Evolutionary conservation across 441 rosid genomes (phyloP).

Genomic region (Eruca vesicaria): DNA sequence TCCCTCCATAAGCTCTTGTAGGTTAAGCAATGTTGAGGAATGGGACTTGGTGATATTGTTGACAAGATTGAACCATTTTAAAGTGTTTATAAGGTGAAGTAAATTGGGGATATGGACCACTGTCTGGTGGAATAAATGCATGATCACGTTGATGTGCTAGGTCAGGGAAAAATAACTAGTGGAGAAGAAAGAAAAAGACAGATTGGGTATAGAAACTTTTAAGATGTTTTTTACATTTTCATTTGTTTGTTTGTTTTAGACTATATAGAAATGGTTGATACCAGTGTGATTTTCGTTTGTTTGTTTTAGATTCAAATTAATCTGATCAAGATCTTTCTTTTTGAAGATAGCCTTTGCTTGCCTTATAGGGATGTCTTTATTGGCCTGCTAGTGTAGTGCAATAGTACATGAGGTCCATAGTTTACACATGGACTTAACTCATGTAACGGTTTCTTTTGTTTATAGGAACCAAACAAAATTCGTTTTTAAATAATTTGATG

Average conservation of each 20-base stretch:
- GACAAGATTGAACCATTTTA: conserved; percentile 3
- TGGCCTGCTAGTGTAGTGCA: conserved; percentile 5
- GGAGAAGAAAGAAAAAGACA: not conserved
- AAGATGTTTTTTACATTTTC: not conserved
- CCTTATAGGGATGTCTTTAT: conserved; percentile 8
- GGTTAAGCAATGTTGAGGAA: conserved; percentile 32
- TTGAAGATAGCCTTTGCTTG: conserved; percentile 14
- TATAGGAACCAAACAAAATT: conserved; percentile 25
- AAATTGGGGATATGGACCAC: conserved; percentile 35
- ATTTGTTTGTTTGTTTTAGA: conserved; percentile 4
- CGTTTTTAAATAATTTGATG: not conserved
- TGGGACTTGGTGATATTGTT: conserved; percentile 29
- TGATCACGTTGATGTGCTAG: conserved; percentile 27
- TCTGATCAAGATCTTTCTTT: not conserved
- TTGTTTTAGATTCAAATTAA: not conserved
- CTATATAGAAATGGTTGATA: not conserved
- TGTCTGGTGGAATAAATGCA: conserved; percentile 30
- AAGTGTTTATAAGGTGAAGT: conserved; percentile 30
- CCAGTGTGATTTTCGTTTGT: not conserved
- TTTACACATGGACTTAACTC: conserved; percentile 26
- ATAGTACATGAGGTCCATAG: conserved; percentile 15
- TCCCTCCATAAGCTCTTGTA: conserved; percentile 38
- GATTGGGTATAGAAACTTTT: not conserved
- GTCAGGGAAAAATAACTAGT: not conserved
- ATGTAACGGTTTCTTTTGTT: conserved; percentile 6